Percentiles rank a stretch among this genome's conserved stretches.
Evolutionary conservation across 2,329 filamentous ascomycete genomes (phyloP).

Genomic region (Pyrenochaeta sp.): DNA sequence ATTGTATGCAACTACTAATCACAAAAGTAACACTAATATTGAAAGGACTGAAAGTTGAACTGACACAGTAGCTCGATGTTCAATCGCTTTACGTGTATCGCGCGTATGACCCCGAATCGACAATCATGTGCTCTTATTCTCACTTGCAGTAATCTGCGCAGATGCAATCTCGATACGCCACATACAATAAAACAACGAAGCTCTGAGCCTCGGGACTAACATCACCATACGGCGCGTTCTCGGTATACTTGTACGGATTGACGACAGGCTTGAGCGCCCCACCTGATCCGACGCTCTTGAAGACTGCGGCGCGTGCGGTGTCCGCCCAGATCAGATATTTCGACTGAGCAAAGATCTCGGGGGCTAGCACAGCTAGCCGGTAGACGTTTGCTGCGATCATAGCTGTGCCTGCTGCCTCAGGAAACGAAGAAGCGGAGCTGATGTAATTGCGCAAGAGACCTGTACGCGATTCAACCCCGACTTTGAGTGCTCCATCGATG

Average conservation of each 20-base stretch:
- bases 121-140: too few species aligned
- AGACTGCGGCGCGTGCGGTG: slow-evolving; percentile 48
- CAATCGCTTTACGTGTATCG: too few species aligned
- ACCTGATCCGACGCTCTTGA: slow-evolving; percentile 41
- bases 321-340: slow-evolving; percentile 55
- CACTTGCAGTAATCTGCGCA: too few species aligned
- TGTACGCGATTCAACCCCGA: slow-evolving; percentile 43
- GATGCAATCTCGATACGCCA: slow-evolving; percentile 55
- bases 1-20: too few species aligned
- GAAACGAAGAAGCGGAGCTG: slow-evolving; percentile 54
- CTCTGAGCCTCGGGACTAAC: slow-evolving; percentile 54
- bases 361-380: slow-evolving; percentile 54
- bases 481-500: slow-evolving; percentile 44
- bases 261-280: slow-evolving; percentile 52
- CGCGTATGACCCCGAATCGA: too few species aligned
- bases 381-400: slow-evolving; percentile 55
- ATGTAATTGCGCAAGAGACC: slow-evolving; percentile 59
- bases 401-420: slow-evolving; percentile 58
- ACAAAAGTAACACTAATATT: too few species aligned
- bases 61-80: too few species aligned
- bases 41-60: too few species aligned
- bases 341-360: slow-evolving; percentile 41
- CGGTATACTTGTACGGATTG: slow-evolving; percentile 51
- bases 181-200: slow-evolving; percentile 53
- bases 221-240: slow-evolving; percentile 30